A percentile compares a stretch with the other conserved stretches of the same genome.
Conservation (phyloP, 2,329 filamentous ascomycete genomes). For the Ceratocystis cacaofunesta region DNA sequence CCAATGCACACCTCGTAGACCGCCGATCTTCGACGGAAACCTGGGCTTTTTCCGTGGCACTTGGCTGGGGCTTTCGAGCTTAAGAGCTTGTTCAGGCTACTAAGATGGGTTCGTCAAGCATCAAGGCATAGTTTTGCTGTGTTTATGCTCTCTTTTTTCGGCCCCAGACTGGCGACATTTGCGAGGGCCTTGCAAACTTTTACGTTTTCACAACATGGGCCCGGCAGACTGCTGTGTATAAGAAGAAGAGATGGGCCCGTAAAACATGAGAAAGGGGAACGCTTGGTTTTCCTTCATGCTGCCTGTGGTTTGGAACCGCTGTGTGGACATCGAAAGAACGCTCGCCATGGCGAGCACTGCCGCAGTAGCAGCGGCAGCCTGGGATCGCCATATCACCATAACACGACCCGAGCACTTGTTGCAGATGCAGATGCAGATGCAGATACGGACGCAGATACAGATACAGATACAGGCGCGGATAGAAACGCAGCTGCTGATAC, state of each 20-base stretch:
- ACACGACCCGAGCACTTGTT: no score
- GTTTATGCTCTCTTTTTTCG: neutral
- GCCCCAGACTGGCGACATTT: neutral
- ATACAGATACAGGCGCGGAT: neutral
- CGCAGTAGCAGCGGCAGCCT: no score
- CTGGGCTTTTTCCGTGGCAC: neutral
- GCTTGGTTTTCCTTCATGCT: neutral
- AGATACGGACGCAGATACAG: neutral
- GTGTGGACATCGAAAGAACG: neutral
- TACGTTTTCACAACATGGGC: slow-evolving; percentile 1
- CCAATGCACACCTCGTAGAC: no score
- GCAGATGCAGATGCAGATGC: neutral
- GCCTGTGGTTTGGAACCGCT: neutral
- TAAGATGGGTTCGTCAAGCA: neutral
- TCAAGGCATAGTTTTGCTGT: neutral
- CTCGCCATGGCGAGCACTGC: no score
- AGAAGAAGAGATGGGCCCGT: neutral
- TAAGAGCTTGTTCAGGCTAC: neutral
- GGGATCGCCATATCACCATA: neutral
- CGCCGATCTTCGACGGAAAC: neutral
- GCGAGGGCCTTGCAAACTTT: slow-evolving; percentile 5
- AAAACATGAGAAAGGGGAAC: neutral
- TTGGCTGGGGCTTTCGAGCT: no score
- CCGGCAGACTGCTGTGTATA: neutral
- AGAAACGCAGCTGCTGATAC: neutral